Evolutionary conservation across 2,329 filamentous ascomycete species (phyloP).

Genomic region (Cordyceps cicadae): DNA sequence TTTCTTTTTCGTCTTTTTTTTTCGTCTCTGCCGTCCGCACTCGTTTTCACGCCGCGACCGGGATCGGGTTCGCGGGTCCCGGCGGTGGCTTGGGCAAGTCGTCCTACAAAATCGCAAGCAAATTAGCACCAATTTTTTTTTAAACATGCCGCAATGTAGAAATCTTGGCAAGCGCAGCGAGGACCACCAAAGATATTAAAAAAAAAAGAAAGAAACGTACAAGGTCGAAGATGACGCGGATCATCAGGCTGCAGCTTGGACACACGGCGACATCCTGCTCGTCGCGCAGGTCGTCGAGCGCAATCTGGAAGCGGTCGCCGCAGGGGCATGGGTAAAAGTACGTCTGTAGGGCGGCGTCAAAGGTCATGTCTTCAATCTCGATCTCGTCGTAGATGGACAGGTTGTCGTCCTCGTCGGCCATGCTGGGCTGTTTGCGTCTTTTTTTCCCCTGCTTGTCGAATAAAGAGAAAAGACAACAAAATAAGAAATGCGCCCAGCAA

Average conservation of each 20-base stretch:
- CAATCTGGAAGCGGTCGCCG: conserved; percentile 92
- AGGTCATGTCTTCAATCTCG: conserved; percentile 98
- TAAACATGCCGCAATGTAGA: neutral
- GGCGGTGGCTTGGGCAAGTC: conserved; percentile 35
- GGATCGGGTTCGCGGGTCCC: conserved; percentile 25
- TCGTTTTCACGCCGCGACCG: conserved; percentile 31
- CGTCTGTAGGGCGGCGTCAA: conserved; percentile 69
- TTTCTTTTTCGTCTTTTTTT: neutral
- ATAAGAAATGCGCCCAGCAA: neutral
- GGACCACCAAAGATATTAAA: too few species aligned
- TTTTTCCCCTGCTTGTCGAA: neutral
- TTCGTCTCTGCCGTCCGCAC: neutral
- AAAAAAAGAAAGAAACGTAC: conserved; percentile 38
- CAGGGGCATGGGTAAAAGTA: conserved; percentile 97
- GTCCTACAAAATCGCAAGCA: conserved; percentile 26
- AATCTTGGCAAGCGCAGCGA: neutral
- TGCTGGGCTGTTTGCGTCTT: conserved; percentile 23
- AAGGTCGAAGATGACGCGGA: conserved; percentile 83
- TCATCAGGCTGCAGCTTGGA: conserved; percentile 95
- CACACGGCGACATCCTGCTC: conserved; percentile 94
- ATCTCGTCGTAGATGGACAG: conserved; percentile 90
- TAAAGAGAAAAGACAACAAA: neutral
- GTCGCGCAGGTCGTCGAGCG: conserved; percentile 74
- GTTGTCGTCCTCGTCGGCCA: conserved; percentile 53
- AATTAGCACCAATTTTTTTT: neutral